Base-by-base conservation (phyloP, 2,329 filamentous ascomycete species). In the Neofusicoccum sp. region DNA sequence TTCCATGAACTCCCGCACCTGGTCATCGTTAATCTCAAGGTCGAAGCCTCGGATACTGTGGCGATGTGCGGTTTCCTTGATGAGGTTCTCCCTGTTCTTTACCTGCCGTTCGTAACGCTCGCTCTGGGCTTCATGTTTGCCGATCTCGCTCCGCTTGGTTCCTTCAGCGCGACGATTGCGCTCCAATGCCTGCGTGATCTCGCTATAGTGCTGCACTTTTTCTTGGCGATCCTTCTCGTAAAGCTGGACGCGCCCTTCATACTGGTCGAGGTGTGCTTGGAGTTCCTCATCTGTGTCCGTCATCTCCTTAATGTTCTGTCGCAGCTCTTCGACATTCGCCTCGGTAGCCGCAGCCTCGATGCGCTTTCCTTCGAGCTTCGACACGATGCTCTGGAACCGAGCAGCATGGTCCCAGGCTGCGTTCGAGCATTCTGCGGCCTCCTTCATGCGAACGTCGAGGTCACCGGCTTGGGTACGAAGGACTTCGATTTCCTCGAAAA, bases 21-120 rank as follows among this genome's bases (percentile, higher is more conserved):
- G 86, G 33, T 81, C 81, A 61, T 96, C 90, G 36, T 89, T 87
- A 48, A 97, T 79, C 16, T 63, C 61, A 22, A 89, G 86, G 66
- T 97, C 92, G 71, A 90, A 97, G 0, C 93, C 93, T 37, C 92
- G 89, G 66, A 99, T 91, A 64, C 86, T 88, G 75, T 97, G 91
- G 31, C 83, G 83, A 49, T 86, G 83, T 14, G 94, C 92, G 41
- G 91, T 87, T 63, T 93, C 88, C 67, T 88, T 92, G 62, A 97
- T 87, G 74, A 96, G 84, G 8, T 85, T 83, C 70, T 89, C 84
- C 43, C 94, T 89, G 48, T 85, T 81, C 68, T 86, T 81, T 3
- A 97, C 74, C 67, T 97, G 91, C 3, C 89, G 86, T 72, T 97
- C 92, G 72, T 95, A 92, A 70, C 90, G 91, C 66, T 91, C 89